Evolutionary conservation across 225 moss, liverwort and hornwort species (phyloP), one percentile per base, ranked within the genome.

Genomic region (Asterella californica): DNA sequence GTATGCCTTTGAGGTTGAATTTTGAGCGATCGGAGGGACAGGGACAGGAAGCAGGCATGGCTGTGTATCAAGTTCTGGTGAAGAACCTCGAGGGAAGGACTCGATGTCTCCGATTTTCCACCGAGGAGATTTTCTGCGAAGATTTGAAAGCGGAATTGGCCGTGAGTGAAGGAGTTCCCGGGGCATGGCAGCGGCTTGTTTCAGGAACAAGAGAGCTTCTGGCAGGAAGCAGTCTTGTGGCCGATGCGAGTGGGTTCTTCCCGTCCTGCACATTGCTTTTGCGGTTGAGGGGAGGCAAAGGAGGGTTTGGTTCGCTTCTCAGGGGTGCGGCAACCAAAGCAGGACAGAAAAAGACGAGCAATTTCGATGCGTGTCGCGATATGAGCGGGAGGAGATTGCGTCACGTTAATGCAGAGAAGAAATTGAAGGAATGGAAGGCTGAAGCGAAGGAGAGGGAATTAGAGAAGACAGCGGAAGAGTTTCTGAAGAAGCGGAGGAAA

Each of bases 331-430:
- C 96, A 5, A 96, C 96, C 9, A 96, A 96, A 75, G 94, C 96
- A 32, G 96, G 96, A 14, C 94, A 96, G 88, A 96, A 96, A 80
- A 96, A 96, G 80, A 96, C 96, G 2, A 94, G 94, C 78, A 96
- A 96, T 83, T 96, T 96, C 25, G 96, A 96, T 85, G 96, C 96
- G n/a, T 96, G 96, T 78, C 91, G 96, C 15, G 94, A 96, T 70
- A 94, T 96, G 96, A 96, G 96, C 60, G 96, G 96, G 7, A 89
- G 96, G 71, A 90, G 96, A 49, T 82, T 96, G 81, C 96, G 94
- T 29, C 96, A 96, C 49, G 96, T 96, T 75, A 96, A 96, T 49
- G 94, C 96, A 0, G 92, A 94, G 89, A 94, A 94, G 90, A 96
- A 94, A 85, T 63, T 96, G 30, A 96, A 94, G 80, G 94, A 94